Percentiles rank a stretch among this genome's conserved stretches.
phyloP scores from a whole-genome alignment of 192 early-diverging fungal species.

The Coemansia biformis region DNA sequence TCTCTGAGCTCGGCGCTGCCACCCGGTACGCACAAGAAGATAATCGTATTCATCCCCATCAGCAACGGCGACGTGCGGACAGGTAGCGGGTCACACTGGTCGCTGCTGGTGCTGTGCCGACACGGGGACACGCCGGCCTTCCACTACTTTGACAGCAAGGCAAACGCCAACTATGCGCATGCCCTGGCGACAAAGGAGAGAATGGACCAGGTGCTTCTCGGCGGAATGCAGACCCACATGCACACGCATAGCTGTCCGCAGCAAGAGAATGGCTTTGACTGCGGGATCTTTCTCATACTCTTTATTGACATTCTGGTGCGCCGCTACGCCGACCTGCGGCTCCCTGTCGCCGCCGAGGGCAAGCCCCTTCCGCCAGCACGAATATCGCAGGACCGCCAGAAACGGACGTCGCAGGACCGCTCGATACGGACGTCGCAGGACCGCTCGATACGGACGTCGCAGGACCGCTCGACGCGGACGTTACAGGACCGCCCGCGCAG shows the following conservation, averaged over 20 bases:
- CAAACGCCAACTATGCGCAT: constrained; percentile 28
- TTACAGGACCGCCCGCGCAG: no score
- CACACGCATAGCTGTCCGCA: constrained; percentile 45
- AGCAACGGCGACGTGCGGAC: constrained; percentile 16
- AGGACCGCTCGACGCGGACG: no score
- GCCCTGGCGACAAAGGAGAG: constrained; percentile 15
- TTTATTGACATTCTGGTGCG: constrained; percentile 40
- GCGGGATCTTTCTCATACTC: constrained; percentile 41
- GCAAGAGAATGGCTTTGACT: constrained; percentile 43
- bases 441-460: no score
- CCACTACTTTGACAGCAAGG: constrained; percentile 49
- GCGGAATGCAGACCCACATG: constrained; percentile 9
- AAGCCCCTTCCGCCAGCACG: no score
- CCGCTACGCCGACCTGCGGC: constrained; percentile 30
- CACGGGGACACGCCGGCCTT: constrained; percentile 4
- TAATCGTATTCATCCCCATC: constrained; percentile 29
- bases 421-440: no score
- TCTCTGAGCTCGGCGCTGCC: constrained; percentile 17
- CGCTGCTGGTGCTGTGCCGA: constrained; percentile 23
- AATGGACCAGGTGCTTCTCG: constrained; percentile 6
- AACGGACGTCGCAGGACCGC: no score
- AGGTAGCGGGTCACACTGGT: constrained; percentile 24
- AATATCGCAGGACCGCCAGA: no score
- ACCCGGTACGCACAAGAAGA: constrained; percentile 3
- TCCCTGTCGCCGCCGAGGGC: background rate